phyloP scores from a whole-genome alignment of 208 protist species.

The Porcisia deanei region DNA sequence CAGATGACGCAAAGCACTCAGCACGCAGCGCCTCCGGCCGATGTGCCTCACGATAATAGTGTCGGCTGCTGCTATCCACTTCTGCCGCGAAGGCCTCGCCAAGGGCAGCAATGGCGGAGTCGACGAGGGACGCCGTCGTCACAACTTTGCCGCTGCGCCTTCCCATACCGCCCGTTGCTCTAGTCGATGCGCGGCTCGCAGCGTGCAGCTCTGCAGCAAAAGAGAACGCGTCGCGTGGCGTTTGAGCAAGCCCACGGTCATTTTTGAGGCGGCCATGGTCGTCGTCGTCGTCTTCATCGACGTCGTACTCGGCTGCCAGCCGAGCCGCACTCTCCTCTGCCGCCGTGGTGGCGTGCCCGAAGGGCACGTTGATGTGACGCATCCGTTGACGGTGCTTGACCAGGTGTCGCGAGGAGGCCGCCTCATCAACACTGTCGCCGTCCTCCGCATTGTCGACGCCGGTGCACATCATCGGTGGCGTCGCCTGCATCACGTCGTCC shows the following conservation, averaged over 20 bases:
- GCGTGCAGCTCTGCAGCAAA: slow-evolving; percentile 28
- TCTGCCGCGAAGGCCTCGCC: slow-evolving; percentile 8
- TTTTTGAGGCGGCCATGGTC: not conserved
- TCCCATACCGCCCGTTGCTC: not conserved
- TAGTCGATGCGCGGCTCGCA: not conserved
- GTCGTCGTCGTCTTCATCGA: slow-evolving; percentile 7
- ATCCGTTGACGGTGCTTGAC: not conserved
- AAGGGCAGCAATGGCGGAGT: slow-evolving; percentile 30
- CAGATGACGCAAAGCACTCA: not conserved
- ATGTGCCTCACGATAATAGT: slow-evolving; percentile 7
- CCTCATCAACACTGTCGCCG: not conserved
- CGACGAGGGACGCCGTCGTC: slow-evolving; percentile 12
- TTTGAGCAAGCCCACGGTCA: not conserved
- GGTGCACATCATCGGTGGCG: slow-evolving; percentile 19
- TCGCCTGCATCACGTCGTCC: slow-evolving; percentile 42
- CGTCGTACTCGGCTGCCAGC: slow-evolving; percentile 20
- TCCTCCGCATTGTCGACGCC: not conserved
- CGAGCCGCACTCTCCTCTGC: slow-evolving; percentile 2
- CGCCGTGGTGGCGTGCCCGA: slow-evolving; percentile 2
- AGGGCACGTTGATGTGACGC: slow-evolving; percentile 2
- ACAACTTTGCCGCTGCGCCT: not conserved
- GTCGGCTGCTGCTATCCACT: not conserved
- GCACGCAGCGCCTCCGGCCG: slow-evolving; percentile 2
- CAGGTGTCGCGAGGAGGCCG: not conserved
- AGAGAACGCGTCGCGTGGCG: not conserved